Conservation (phyloP, 805 yeast genomes). For the Spathaspora hagerdaliae region DNA sequence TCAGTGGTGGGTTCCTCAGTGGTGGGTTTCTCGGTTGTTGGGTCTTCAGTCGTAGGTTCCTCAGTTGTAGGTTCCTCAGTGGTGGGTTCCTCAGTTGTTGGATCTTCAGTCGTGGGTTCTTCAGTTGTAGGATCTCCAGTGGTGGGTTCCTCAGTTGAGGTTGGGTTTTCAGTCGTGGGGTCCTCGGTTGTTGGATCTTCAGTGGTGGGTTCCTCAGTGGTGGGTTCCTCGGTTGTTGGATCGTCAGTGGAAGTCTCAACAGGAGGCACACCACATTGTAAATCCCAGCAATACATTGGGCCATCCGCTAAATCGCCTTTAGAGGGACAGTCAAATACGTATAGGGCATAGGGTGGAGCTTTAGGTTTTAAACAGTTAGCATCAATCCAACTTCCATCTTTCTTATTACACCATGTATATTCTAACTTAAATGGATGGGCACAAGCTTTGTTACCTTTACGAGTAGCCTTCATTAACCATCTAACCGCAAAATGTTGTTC, state of each 20-base stretch:
- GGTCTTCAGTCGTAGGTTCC: not conserved
- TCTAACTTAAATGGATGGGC: not conserved
- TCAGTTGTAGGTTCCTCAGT: not conserved
- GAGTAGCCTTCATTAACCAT: conserved; percentile 2
- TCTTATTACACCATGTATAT: not conserved
- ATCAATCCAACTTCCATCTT: conserved; percentile 1
- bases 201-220: not conserved
- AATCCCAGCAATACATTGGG: not conserved
- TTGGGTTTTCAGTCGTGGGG: not conserved
- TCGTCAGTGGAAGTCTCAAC: not conserved
- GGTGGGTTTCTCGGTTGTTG: not conserved
- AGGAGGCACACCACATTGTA: not conserved
- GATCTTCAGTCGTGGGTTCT: not conserved
- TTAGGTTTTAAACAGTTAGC: not conserved
- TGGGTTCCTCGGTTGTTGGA: not conserved
- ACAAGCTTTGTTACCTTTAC: not conserved
- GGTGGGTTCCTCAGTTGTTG: conserved; percentile 1
- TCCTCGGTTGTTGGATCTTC: not conserved
- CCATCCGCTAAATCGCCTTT: not conserved
- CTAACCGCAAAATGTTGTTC: conserved; percentile 2
- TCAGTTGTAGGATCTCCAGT: not conserved
- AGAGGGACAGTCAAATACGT: conserved; percentile 1
- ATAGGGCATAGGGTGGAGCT: not conserved
- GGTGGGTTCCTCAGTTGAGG: not conserved
- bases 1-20: conserved; percentile 1